Base-by-base conservation (phyloP, 1,139 yeast species). In the Zygosaccharomyces pseudobailii region DNA sequence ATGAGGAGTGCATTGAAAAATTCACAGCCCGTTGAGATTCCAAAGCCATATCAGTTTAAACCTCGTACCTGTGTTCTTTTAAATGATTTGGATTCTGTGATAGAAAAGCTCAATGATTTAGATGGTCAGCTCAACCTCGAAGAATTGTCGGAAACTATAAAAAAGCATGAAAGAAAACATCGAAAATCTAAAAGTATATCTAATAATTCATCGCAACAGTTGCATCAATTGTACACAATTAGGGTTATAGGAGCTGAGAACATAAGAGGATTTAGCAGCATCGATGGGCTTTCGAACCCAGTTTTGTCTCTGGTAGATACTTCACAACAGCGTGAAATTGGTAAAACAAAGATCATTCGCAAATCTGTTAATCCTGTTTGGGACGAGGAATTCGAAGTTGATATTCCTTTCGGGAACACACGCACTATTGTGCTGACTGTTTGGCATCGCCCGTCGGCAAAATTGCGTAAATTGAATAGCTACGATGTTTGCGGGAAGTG, bases 321-420 rank as follows among this genome's bases (percentile, higher is more conserved):
- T 6, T 68, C 69, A 41, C 73, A 74, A 2, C 73, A 80, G 43
- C 73, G 72, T 45, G 79, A 83, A 20, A 73, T 87, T 42, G 95
- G 87, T 4, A 80, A 79, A 55, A 89, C 97, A 0, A 74, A 88
- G 58, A 75, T 83, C 0, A 71, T 86, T 6, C 72, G 74, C 38
- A 79, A 78, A 47, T 79, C 82, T 5, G 68, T 78, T 31, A 82
- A 82, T 57, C 97, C 97, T 0, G 80, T 77, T 23, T 92, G 96
- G 95, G 87, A 87, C 58, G 97, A 92, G 69, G 87, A 84, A 48
- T 85, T 87, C 62, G 96, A 89, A 61, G 66, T 86, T 33, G 69
- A 78, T 1, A 59, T 71, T 1, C 55, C 66, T 0, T 64, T 65
- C 0, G 58, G 68, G 3, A 60, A 63, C 27, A 59, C 69, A 44